Percentiles rank a stretch among this genome's conserved stretches.
These are phyloP conservation scores for Sugiyamaella grinbergsii DNA, from an alignment of 1,139 yeast species.

Conservation along the genomic window DNA sequence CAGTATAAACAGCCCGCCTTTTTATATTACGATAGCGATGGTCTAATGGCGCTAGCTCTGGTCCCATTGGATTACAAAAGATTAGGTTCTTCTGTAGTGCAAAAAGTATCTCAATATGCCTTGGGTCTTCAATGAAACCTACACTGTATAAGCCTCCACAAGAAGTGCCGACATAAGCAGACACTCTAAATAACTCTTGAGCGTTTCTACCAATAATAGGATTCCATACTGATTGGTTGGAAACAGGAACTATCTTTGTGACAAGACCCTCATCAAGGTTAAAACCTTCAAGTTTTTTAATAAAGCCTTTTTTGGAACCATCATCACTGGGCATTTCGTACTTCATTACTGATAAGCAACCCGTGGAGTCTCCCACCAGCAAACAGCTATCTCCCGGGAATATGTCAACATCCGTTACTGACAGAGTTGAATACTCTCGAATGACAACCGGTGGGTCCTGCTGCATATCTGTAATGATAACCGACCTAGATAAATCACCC, in stretches of 20 bases:
- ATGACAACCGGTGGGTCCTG: neutral
- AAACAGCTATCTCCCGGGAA: conserved; percentile 4
- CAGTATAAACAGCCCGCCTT: neutral
- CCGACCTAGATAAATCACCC: conserved; percentile 16
- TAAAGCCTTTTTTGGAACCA: neutral
- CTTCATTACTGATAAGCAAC: conserved; percentile 7
- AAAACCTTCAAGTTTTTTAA: neutral
- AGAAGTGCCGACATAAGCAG: conserved; percentile 18
- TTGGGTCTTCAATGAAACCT: conserved; percentile 10
- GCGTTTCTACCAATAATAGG: conserved; percentile 15
- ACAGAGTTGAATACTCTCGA: conserved; percentile 6
- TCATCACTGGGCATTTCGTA: neutral
- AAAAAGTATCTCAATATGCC: neutral
- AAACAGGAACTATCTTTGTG: conserved; percentile 13
- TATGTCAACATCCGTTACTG: conserved; percentile 15
- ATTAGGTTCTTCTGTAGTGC: conserved; percentile 13
- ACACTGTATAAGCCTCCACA: conserved; percentile 18
- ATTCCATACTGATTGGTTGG: conserved; percentile 14
- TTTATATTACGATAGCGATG: neutral
- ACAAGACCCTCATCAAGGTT: conserved; percentile 14
- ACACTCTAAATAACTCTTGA: neutral
- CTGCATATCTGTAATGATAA: neutral
- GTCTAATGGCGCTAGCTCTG: neutral
- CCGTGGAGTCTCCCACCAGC: conserved; percentile 15
- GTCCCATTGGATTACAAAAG: neutral